Conservation (phyloP, 257 asterid genomes). For the Handroanthus guayacan region DNA sequence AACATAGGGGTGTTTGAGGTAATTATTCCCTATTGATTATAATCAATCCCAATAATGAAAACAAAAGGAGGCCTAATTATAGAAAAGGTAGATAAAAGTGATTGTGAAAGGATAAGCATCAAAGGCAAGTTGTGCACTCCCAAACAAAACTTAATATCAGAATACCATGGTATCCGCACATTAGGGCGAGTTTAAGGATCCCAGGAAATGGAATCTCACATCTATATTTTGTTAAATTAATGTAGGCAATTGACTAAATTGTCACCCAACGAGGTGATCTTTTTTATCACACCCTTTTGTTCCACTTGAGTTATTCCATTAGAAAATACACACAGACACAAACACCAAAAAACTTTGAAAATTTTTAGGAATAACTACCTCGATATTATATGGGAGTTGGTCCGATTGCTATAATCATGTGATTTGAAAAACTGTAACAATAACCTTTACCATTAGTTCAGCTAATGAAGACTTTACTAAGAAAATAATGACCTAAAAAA, state of each 20-base stretch:
- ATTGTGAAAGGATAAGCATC: constrained; percentile 33
- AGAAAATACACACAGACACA: no score
- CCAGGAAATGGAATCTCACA: constrained; percentile 47
- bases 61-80: constrained; percentile 12
- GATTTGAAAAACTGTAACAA: no score
- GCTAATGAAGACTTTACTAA: no score
- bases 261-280: background rate
- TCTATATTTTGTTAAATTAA: background rate
- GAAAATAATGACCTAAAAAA: no score
- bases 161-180: constrained; percentile 40
- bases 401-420: no score
- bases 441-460: no score
- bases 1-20: no score
- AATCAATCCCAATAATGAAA: background rate
- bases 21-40: no score
- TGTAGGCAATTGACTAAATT: background rate
- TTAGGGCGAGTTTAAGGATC: constrained; percentile 49
- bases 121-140: constrained; percentile 32
- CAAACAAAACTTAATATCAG: constrained; percentile 38
- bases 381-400: no score
- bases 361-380: no score
- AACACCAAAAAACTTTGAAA: no score
- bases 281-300: background rate
- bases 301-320: no score
- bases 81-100: constrained; percentile 19